Evolutionary conservation across 176 grass and related monocot species (phyloP).

Genomic region (Lolium rigidum): DNA sequence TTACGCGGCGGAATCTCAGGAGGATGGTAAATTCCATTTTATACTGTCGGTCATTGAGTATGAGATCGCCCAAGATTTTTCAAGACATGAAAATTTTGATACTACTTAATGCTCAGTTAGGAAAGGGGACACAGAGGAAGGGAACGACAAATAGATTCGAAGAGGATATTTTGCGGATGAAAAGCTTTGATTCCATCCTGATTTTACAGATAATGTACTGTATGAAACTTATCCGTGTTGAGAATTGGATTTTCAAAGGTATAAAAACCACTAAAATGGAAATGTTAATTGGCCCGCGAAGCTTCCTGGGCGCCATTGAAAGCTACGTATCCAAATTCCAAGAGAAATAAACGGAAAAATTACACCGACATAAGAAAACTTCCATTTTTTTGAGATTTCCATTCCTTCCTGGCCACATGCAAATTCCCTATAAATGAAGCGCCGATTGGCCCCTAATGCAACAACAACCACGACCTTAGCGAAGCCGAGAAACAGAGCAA

Average conservation of each 20-base stretch:
- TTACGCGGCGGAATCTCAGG: no score
- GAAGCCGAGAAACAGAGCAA: slow-evolving; percentile 12
- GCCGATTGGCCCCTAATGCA: slow-evolving; percentile 3
- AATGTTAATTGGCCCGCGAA: slow-evolving; percentile 27
- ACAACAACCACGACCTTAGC: background rate
- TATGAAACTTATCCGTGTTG: background rate
- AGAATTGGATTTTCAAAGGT: background rate
- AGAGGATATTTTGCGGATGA: no score
- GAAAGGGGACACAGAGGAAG: no score
- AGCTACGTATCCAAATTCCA: background rate
- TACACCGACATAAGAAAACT: background rate
- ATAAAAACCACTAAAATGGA: background rate
- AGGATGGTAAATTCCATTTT: no score
- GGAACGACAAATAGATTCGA: no score
- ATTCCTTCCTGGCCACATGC: background rate
- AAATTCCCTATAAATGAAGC: slow-evolving; percentile 33
- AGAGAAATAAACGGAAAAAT: background rate
- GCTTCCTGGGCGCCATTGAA: slow-evolving; percentile 1
- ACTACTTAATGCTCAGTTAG: no score
- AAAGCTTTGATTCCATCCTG: no score
- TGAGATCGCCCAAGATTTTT: no score
- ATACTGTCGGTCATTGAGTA: no score
- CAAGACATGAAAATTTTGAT: no score
- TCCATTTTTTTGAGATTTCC: background rate
- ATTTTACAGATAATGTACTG: no score